Base-by-base conservation (phyloP, 2,329 filamentous ascomycete species). In the Aspergillus chevalieri region DNA sequence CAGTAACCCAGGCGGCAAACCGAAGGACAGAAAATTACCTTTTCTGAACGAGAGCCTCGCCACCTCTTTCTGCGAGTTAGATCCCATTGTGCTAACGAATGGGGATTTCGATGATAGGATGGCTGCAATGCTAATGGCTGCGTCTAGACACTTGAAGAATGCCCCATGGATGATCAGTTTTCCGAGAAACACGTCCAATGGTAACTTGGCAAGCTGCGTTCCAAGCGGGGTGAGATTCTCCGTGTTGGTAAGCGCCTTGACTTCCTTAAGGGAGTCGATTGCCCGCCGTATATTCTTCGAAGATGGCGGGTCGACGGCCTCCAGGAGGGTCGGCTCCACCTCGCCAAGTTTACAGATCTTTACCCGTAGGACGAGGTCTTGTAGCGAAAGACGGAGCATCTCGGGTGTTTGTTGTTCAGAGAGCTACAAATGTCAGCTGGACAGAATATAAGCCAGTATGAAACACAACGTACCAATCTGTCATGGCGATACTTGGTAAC, bases 281-380 rank as follows among this genome's bases (percentile, higher is more conserved):
- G 93, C 92, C 33, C 92, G 83, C 21, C 89, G 85, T 44, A 98
- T 94, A 59, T 97, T 98, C 72, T 92, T 95, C 0, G 87, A 78
- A 0, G 87, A 91, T 0, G 93, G 93, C 0, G 92, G 86, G 64
- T 98, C 93, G 14, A 98, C 77, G 3, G 93, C 93, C 67, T 91
- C 84, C 19, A 86, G 81, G 8, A 98, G 77, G 0, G 91, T 96
- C 59, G 92, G 83, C 65, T 97, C 92, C 47, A 97, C 95, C 38
- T 89, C 86, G 9, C 93, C 93, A 41, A 98, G 81, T 63, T 94
- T 95, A 76, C 92, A 98, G 43, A 96, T 95, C 72, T 98, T 98
- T 57, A 97, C 91, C 7, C 93, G 84, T 65, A 98, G 91, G 4
- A 95, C 90, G 9, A 98, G 77, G 63, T 98, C 93, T 68, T 98